A percentile compares a stretch with the other conserved stretches of the same genome.
These are phyloP conservation scores for Laguncularia racemosa DNA, from an alignment of 345 rosid species.

Conservation along the genomic window DNA sequence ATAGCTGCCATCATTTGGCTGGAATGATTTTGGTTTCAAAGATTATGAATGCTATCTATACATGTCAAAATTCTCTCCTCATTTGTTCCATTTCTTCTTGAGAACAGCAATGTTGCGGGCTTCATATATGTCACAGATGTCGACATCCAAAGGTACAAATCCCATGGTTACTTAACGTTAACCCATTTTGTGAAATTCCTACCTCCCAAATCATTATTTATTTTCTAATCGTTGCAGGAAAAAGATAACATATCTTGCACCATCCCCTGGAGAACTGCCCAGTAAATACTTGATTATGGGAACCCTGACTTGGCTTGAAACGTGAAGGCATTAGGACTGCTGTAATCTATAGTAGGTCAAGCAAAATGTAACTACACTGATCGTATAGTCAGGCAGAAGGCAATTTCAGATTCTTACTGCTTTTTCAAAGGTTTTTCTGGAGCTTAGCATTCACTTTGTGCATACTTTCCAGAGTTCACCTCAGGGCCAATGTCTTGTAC, in stretches of 20 bases:
- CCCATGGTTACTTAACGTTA: not conserved
- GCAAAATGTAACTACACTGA: not conserved
- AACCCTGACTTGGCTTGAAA: conserved; percentile 73
- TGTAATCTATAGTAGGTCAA: no score
- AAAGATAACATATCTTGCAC: conserved; percentile 59
- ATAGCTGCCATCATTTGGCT: not conserved
- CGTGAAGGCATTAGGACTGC: conserved; percentile 10
- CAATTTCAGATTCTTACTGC: no score
- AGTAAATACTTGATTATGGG: conserved; percentile 66
- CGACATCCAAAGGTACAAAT: conserved; percentile 46
- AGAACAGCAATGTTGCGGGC: conserved; percentile 73
- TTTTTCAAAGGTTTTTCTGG: no score
- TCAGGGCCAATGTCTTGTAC: no score
- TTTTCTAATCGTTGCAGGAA: conserved; percentile 32
- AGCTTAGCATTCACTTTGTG: no score
- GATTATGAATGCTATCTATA: not conserved
- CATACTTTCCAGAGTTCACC: no score
- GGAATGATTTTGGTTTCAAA: not conserved
- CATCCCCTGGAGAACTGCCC: conserved; percentile 61
- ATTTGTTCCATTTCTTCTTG: not conserved
- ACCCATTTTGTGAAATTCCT: not conserved
- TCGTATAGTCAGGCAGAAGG: no score
- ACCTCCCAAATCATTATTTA: not conserved
- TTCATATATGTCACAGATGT: conserved; percentile 70
- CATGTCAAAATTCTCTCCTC: not conserved